Percentiles rank a stretch among this genome's conserved stretches.
phyloP scores from a whole-genome alignment of 306 rosid species.

The Aeschynomene evenia region DNA sequence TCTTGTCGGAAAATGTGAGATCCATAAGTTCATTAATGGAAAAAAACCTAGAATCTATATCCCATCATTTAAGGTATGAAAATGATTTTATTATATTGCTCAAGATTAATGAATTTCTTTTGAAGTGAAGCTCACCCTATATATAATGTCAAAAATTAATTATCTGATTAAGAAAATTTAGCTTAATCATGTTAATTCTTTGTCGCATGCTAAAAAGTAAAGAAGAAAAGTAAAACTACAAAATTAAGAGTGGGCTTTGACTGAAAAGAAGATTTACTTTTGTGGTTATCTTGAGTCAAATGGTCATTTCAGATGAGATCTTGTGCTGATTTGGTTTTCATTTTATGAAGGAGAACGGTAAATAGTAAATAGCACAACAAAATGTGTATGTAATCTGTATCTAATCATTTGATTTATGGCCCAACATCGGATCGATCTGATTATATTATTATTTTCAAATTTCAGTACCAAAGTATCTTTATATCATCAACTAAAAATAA shows the following conservation, averaged over 20 bases:
- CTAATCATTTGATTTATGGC: not conserved
- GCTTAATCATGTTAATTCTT: conserved; percentile 13
- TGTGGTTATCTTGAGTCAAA: not conserved
- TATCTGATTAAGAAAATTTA: too few species aligned
- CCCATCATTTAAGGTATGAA: not conserved
- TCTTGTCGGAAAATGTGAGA: conserved; percentile 36
- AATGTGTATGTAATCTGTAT: not conserved
- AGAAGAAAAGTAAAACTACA: not conserved
- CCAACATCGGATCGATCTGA: not conserved
- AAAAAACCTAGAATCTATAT: not conserved
- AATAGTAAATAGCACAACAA: not conserved
- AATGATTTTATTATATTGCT: too few species aligned
- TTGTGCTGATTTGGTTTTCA: not conserved
- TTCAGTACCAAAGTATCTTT: too few species aligned
- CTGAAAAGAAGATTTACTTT: not conserved
- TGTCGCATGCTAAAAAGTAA: not conserved
- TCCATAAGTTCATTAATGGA: conserved; percentile 3
- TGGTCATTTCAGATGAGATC: not conserved
- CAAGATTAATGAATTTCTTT: too few species aligned
- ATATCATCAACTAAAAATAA: too few species aligned
- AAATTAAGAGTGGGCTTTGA: not conserved
- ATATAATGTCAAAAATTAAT: too few species aligned
- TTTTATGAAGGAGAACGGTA: not conserved
- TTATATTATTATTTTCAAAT: not conserved
- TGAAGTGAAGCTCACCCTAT: too few species aligned